phyloP scores from a whole-genome alignment of 768 basidiomycete genomes.

The Tephrocybe sp. region DNA sequence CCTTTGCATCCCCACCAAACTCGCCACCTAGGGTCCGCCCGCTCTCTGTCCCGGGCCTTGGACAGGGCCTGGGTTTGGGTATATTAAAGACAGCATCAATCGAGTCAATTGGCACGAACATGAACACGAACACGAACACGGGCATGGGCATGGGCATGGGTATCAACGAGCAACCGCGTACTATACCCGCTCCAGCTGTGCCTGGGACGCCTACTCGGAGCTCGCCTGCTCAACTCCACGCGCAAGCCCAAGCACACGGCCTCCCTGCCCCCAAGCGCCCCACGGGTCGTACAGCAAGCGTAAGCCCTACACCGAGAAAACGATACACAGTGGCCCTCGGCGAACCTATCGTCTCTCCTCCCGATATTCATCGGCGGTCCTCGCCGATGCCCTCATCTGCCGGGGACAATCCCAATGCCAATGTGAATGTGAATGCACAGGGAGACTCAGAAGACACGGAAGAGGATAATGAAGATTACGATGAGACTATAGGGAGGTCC shows the following conservation, averaged over 20 bases:
- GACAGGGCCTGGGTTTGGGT: conserved; percentile 21
- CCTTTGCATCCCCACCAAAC: conserved; percentile 35
- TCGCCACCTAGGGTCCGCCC: conserved; percentile 45
- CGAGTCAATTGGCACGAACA: conserved; percentile 21
- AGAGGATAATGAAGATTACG: conserved; percentile 39
- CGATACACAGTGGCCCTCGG: conserved; percentile 86
- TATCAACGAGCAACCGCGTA: conserved; percentile 6
- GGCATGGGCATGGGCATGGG: conserved; percentile 12
- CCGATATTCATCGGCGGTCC: conserved; percentile 16
- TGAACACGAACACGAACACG: no score
- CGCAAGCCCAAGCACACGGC: conserved; percentile 15
- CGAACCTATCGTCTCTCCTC: conserved; percentile 56
- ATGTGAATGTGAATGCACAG: no score
- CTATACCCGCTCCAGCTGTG: background rate
- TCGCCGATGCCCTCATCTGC: conserved; percentile 34
- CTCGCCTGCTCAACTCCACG: background rate
- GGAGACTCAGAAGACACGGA: conserved; percentile 28
- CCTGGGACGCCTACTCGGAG: background rate
- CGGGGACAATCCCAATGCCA: conserved; percentile 2
- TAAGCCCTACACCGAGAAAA: conserved; percentile 76
- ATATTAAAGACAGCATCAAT: conserved; percentile 22
- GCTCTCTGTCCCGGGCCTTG: conserved; percentile 44
- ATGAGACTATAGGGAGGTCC: conserved; percentile 63
- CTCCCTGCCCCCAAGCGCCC: conserved; percentile 42
- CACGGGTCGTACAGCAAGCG: conserved; percentile 46